A percentile compares a stretch with the other conserved stretches of the same genome.
Evolutionary conservation across 1,139 yeast genomes (phyloP).

Genomic region (Saccharomyces hybrid): DNA sequence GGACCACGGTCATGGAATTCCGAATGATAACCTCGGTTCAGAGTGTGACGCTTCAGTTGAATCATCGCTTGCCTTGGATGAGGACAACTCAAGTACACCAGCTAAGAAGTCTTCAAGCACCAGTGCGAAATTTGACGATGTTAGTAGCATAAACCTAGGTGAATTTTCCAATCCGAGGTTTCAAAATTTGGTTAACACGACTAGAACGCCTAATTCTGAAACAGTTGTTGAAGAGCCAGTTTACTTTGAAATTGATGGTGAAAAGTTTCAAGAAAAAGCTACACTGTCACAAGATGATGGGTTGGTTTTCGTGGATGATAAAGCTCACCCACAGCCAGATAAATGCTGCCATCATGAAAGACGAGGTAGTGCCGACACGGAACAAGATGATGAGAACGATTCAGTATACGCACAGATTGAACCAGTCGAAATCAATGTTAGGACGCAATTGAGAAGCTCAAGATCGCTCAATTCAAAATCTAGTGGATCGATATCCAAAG

Average conservation of each 20-base stretch:
- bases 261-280: constrained; percentile 14
- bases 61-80: background rate
- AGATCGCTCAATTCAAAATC: background rate
- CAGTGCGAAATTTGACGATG: background rate
- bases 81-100: background rate
- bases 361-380: background rate
- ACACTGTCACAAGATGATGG: constrained; percentile 12
- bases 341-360: background rate
- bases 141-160: background rate
- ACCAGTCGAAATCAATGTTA: constrained; percentile 12
- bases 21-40: background rate
- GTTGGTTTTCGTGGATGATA: constrained; percentile 11
- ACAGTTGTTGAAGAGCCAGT: background rate
- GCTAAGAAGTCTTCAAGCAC: background rate
- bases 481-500: background rate
- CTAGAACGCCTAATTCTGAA: background rate
- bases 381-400: background rate
- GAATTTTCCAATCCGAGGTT: background rate
- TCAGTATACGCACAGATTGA: constrained; percentile 4
- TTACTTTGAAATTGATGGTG: constrained; percentile 20
- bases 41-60: background rate
- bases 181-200: background rate
- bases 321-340: background rate
- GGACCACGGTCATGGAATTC: background rate
- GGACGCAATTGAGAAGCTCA: constrained; percentile 2